phyloP scores from a whole-genome alignment of 257 asterid genomes.

The Solanum gandarillasii region DNA sequence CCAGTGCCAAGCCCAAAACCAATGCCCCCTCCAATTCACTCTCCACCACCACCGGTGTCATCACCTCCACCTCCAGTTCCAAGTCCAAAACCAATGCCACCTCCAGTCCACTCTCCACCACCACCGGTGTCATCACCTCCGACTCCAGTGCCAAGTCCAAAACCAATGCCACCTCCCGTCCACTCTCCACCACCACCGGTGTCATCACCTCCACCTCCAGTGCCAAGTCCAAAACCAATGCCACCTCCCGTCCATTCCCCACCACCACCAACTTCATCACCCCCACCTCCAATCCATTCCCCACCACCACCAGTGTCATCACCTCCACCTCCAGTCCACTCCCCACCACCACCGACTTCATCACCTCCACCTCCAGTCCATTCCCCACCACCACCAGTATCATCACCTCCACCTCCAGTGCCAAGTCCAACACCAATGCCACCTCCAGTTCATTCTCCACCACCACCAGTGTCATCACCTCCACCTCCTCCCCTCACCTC shows the following conservation, averaged over 20 bases:
- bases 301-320: neutral
- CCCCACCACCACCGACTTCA: neutral
- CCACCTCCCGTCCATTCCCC: neutral
- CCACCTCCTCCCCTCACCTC: neutral
- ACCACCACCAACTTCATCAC: neutral
- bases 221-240: too few species aligned
- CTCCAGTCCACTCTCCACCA: neutral
- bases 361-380: neutral
- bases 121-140: neutral
- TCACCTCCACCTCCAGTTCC: neutral
- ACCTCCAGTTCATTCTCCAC: neutral
- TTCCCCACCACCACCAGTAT: neutral
- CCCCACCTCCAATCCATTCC: neutral
- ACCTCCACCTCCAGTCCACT: neutral
- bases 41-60: neutral
- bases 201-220: neutral
- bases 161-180: conserved; percentile 3
- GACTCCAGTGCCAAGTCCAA: neutral
- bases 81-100: neutral
- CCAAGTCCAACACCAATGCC: neutral
- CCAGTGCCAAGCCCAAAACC: neutral
- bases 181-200: neutral
- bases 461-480: neutral
- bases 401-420: neutral
- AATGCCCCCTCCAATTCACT: neutral